phyloP scores from a whole-genome alignment of 352 stramenopile genomes.

The Phytophthora aleatoria region DNA sequence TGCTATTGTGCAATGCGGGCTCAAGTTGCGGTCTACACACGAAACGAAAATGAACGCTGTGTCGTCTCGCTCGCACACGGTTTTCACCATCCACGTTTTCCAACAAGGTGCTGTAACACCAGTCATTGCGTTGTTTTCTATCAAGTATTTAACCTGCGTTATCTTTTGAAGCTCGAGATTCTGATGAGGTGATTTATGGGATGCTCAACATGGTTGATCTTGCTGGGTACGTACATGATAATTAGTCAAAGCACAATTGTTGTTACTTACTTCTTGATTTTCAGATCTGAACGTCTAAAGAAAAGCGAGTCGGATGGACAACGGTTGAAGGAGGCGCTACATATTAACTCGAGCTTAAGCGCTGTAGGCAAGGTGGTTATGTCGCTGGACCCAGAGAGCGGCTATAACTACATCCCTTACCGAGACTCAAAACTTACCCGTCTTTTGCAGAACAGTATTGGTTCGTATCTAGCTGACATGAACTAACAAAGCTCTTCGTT shows the following conservation, averaged over 20 bases:
- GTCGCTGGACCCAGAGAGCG: slow-evolving; percentile 83
- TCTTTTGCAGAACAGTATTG: slow-evolving; percentile 86
- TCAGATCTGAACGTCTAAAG: slow-evolving; percentile 79
- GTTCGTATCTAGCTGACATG: slow-evolving; percentile 19
- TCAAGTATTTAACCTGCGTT: background rate
- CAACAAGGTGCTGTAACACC: slow-evolving; percentile 58
- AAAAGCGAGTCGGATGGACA: slow-evolving; percentile 89
- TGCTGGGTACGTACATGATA: slow-evolving; percentile 40
- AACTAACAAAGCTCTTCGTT: slow-evolving; percentile 2
- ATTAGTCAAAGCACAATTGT: background rate
- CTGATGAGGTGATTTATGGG: slow-evolving; percentile 82
- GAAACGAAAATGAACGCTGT: slow-evolving; percentile 94
- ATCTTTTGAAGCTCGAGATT: slow-evolving; percentile 48
- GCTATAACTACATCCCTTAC: slow-evolving; percentile 90
- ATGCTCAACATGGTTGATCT: slow-evolving; percentile 89
- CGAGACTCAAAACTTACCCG: slow-evolving; percentile 86
- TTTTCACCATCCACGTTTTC: slow-evolving; percentile 90
- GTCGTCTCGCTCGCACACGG: slow-evolving; percentile 86
- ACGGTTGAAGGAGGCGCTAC: slow-evolving; percentile 82
- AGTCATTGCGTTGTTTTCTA: background rate
- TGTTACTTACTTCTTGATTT: background rate
- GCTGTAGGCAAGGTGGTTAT: slow-evolving; percentile 89
- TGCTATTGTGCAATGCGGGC: slow-evolving; percentile 82
- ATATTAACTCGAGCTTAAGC: slow-evolving; percentile 88
- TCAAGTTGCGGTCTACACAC: slow-evolving; percentile 90